Conservation (phyloP, 495 filamentous ascomycete genomes). For the Delitschia confertaspora region DNA sequence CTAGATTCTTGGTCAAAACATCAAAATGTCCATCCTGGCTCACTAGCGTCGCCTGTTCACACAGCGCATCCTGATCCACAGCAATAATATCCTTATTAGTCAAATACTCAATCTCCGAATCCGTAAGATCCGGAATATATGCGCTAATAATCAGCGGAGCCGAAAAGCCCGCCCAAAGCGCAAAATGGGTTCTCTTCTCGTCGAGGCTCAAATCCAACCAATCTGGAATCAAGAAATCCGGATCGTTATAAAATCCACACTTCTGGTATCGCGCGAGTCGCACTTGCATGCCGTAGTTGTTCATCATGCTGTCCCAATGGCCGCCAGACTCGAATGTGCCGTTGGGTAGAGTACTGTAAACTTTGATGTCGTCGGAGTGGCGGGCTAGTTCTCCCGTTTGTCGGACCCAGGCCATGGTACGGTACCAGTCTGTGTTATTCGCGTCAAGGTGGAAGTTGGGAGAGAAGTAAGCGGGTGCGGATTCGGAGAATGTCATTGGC, state of each 20-base stretch:
- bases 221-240: conserved; percentile 40
- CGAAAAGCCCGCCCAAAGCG: conserved; percentile 37
- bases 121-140: conserved; percentile 34
- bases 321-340: conserved; percentile 29
- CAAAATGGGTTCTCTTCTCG: conserved; percentile 39
- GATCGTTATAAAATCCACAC: conserved; percentile 41
- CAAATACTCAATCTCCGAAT: conserved; percentile 33
- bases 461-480: conserved; percentile 39
- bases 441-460: conserved; percentile 13
- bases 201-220: conserved; percentile 33
- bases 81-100: conserved; percentile 36
- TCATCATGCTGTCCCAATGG: conserved; percentile 40
- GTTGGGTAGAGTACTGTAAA: conserved; percentile 28
- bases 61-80: conserved; percentile 38
- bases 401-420: conserved; percentile 38
- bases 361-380: conserved; percentile 39
- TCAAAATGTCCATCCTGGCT: conserved; percentile 29
- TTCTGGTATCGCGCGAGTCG: conserved; percentile 38
- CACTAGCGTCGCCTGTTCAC: conserved; percentile 38
- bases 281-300: conserved; percentile 35
- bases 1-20: conserved; percentile 20
- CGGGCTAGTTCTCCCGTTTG: conserved; percentile 36
- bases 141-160: conserved; percentile 40
- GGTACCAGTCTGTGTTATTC: conserved; percentile 37
- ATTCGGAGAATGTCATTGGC: conserved; percentile 39